Evolutionary conservation across 2,329 filamentous ascomycete genomes (phyloP), one percentile per base, ranked within the genome.

Genomic region (Drechslerella dactyloides): DNA sequence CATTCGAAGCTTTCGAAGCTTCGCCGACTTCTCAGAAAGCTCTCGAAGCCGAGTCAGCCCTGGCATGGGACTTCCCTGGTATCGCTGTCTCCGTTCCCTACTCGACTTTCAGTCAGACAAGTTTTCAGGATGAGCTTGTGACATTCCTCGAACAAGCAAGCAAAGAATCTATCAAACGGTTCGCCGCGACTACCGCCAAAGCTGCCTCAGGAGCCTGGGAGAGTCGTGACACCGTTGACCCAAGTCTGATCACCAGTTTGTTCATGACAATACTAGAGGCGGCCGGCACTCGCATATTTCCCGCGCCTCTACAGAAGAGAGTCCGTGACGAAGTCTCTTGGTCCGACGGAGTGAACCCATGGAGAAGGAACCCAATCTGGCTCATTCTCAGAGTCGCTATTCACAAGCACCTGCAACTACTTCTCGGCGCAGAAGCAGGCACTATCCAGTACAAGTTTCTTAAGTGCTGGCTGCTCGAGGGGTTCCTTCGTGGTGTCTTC

Each of bases 241-340:
- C 88, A 0, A 80, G 82, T 0, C 77, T 90, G 0, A 82, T 91
- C 1, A 84, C 82, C 0, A 82, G 85, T 7, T 80, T 89, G 68
- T 80, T 90, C 7, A 84, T 89, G 79, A 82, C 85, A 0, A 76
- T 90, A 0, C 78, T 90, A 0, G 83, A 86, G 74, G 83, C 81
- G 0, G 80, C 84, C 5, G 87, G 87, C 0, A 62, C 75, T 0
- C 74, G 79, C 0, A 66, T 80, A 0, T 60, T 78, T 0, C 78
- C 82, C 0, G 74, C 78, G 0, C 23, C 80, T 0, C 76, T 89
- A 0, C 79, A 80, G 0, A 90, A 90, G 76, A 81, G 83, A 1
- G 82, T 89, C 0, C 82, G 85, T 0, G 88, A 90, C 55, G 86
- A 89, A n/a, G 83, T 89, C 0, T 82, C 81, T 11, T 83, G 85